phyloP scores from a whole-genome alignment of 495 filamentous ascomycete species.

The Baudoinia panamericana region DNA sequence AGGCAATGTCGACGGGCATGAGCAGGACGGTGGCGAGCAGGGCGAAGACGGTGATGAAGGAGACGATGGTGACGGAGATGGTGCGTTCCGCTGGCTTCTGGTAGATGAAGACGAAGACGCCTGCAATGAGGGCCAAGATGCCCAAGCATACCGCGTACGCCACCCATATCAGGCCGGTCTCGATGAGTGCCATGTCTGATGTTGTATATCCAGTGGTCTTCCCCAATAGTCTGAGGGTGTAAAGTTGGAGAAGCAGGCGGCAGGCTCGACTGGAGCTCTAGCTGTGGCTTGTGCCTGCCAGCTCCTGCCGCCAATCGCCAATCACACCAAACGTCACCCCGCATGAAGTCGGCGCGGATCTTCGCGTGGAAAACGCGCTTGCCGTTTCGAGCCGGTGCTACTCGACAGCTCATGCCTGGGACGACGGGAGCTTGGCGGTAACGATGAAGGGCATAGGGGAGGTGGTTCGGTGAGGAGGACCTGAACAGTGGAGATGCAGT shows the following conservation, averaged over 20 bases:
- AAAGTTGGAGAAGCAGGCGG: neutral
- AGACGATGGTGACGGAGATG: slow-evolving; percentile 61
- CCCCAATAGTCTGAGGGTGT: neutral
- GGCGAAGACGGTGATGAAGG: slow-evolving; percentile 70
- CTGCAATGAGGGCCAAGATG: slow-evolving; percentile 54
- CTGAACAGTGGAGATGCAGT: slow-evolving; percentile 51
- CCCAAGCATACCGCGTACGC: slow-evolving; percentile 72
- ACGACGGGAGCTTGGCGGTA: too few species aligned
- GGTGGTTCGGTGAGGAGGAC: too few species aligned
- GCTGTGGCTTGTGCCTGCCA: too few species aligned
- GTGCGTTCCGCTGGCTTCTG: slow-evolving; percentile 81
- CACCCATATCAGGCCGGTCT: slow-evolving; percentile 79
- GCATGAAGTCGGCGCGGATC: too few species aligned
- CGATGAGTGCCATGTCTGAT: slow-evolving; percentile 43
- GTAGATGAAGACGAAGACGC: slow-evolving; percentile 74
- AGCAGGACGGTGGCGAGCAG: slow-evolving; percentile 87
- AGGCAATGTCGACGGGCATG: slow-evolving; percentile 85
- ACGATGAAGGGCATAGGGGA: too few species aligned
- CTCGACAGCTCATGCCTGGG: too few species aligned
- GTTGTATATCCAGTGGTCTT: neutral
- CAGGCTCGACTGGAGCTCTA: too few species aligned
- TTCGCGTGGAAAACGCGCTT: too few species aligned
- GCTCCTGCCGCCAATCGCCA: too few species aligned
- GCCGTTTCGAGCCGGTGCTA: too few species aligned
- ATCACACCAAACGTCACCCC: too few species aligned